Conservation (phyloP, 179 eudicot species). For the Vitellaria paradoxa region DNA sequence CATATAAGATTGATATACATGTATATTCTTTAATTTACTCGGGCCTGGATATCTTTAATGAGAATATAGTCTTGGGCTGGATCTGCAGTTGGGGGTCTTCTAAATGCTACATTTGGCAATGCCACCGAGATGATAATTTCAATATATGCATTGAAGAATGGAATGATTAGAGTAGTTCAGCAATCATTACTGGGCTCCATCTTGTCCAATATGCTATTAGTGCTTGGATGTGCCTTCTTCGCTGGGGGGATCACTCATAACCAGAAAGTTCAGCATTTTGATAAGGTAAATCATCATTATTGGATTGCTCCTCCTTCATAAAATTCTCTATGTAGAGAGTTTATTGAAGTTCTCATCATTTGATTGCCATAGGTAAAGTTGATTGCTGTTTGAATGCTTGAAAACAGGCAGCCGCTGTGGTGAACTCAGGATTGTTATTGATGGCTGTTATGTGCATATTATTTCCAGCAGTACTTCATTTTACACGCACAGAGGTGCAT, state of each 20-base stretch:
- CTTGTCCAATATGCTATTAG: slow-evolving; percentile 92
- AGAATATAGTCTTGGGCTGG: slow-evolving; percentile 16
- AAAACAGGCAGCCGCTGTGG: slow-evolving; percentile 72
- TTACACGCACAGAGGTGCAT: slow-evolving; percentile 85
- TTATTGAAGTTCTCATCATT: background rate
- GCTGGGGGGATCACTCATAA: slow-evolving; percentile 76
- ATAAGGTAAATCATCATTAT: slow-evolving; percentile 48
- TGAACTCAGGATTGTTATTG: slow-evolving; percentile 84
- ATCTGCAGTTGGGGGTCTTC: slow-evolving; percentile 87
- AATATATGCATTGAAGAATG: slow-evolving; percentile 76
- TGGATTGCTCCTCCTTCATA: background rate
- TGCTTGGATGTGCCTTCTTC: slow-evolving; percentile 95
- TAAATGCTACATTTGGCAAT: slow-evolving; percentile 98
- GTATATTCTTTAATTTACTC: background rate
- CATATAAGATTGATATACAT: too few relatives aligned
- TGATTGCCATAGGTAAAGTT: background rate
- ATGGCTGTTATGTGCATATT: slow-evolving; percentile 99
- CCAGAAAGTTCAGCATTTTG: slow-evolving; percentile 70
- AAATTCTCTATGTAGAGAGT: background rate
- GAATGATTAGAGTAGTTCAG: slow-evolving; percentile 93
- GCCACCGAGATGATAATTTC: slow-evolving; percentile 97
- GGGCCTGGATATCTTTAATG: background rate
- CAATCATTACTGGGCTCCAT: slow-evolving; percentile 92
- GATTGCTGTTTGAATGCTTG: slow-evolving; percentile 16
- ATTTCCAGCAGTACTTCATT: slow-evolving; percentile 93